phyloP scores from a whole-genome alignment of 768 basidiomycete species.

The Termitomyces bulborhizus region DNA sequence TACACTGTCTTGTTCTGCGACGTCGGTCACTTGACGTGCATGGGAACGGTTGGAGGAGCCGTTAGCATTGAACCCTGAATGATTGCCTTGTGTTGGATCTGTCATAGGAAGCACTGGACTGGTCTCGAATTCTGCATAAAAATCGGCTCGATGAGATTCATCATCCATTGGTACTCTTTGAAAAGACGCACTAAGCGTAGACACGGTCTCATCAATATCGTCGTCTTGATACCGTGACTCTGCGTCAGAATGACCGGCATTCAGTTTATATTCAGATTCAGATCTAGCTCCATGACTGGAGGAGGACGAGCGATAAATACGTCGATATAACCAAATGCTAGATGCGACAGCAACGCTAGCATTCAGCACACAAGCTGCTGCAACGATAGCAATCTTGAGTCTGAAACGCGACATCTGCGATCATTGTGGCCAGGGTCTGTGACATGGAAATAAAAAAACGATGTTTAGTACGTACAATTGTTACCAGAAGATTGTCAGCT shows the following conservation, averaged over 20 bases:
- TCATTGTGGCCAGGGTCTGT: neutral
- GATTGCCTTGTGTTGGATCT: neutral
- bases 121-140: neutral
- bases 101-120: neutral
- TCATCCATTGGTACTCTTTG: neutral
- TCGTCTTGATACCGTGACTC: neutral
- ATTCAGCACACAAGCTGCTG: neutral
- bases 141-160: neutral
- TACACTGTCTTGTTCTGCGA: neutral
- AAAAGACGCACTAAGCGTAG: neutral
- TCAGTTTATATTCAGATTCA: too few relatives aligned
- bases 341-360: neutral
- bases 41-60: neutral
- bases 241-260: neutral
- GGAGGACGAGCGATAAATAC: neutral
- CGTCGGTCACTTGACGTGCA: neutral
- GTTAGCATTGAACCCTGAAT: neutral
- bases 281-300: neutral
- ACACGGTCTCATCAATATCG: neutral
- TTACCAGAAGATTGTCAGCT: too few relatives aligned
- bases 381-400: neutral
- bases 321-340: neutral
- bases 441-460: neutral
- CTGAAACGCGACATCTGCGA: neutral
- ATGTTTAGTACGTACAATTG: neutral